Evolutionary conservation across 257 asterid genomes (phyloP).

Genomic region (Petunia secreta): DNA sequence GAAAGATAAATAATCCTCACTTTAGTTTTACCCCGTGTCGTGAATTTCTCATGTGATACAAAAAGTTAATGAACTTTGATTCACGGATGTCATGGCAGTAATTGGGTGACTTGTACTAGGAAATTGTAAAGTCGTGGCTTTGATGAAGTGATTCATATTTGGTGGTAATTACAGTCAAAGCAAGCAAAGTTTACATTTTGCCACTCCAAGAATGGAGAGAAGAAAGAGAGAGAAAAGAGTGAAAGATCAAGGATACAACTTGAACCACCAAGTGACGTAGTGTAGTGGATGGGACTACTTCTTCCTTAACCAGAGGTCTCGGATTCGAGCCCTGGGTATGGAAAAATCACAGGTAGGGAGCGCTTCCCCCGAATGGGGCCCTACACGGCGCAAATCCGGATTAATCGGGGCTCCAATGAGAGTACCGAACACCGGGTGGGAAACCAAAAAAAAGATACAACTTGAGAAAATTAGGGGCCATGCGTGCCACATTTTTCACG

Average conservation of each 20-base stretch:
- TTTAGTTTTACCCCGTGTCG: neutral
- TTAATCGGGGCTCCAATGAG: too few relatives aligned
- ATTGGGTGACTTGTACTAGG: slow-evolving; percentile 17
- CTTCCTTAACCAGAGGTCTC: too few relatives aligned
- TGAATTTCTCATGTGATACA: neutral
- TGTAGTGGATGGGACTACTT: too few relatives aligned
- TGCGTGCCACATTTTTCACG: slow-evolving; percentile 25
- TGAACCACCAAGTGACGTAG: too few relatives aligned
- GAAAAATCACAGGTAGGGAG: too few relatives aligned
- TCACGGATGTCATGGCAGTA: slow-evolving; percentile 27
- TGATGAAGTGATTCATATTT: slow-evolving; percentile 22
- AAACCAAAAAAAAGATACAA: neutral
- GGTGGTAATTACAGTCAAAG: slow-evolving; percentile 17
- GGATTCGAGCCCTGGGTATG: too few relatives aligned
- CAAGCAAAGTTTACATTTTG: neutral
- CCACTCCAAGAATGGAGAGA: neutral
- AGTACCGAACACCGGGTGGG: too few relatives aligned
- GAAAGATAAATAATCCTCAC: neutral
- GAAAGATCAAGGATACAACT: too few relatives aligned
- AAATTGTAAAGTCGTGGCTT: neutral
- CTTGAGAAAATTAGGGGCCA: slow-evolving; percentile 19
- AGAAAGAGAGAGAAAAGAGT: neutral
- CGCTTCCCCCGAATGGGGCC: too few relatives aligned
- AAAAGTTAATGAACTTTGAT: neutral
- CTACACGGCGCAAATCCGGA: too few relatives aligned